Evolutionary conservation across 805 yeast genomes (phyloP).

Genomic region (Schizosaccharomyces octosporus): DNA sequence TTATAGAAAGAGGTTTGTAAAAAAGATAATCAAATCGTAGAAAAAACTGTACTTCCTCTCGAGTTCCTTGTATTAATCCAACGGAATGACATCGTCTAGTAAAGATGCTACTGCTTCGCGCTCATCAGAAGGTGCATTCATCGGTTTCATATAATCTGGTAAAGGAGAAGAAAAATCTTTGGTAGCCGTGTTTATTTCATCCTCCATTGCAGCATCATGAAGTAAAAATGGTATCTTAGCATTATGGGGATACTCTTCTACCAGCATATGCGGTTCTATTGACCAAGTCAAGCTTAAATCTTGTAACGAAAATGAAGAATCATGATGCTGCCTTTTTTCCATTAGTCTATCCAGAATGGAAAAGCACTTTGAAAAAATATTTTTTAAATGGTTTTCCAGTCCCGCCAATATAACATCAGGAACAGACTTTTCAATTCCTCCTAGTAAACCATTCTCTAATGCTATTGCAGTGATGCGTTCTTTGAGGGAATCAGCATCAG

Average conservation of each 20-base stretch:
- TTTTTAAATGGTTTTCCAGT: slow-evolving; percentile 41
- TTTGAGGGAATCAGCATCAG: slow-evolving; percentile 47
- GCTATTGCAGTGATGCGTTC: slow-evolving; percentile 56
- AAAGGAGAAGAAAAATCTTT: no score
- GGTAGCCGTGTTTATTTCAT: neutral
- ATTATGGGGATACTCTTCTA: neutral
- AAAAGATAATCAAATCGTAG: no score
- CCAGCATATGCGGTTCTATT: neutral
- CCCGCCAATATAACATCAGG: slow-evolving; percentile 63
- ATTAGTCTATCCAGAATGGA: neutral
- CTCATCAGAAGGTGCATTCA: no score
- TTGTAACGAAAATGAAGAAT: neutral
- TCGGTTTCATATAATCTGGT: no score
- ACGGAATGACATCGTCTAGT: no score
- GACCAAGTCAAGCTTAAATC: neutral
- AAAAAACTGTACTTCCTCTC: no score
- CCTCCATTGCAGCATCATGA: neutral
- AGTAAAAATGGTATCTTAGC: neutral
- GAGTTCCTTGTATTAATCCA: no score
- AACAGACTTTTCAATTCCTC: slow-evolving; percentile 50
- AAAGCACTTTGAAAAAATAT: neutral
- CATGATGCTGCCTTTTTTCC: neutral
- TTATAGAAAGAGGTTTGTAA: no score
- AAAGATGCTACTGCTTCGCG: no score
- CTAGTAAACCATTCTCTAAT: slow-evolving; percentile 72